phyloP scores from a whole-genome alignment of 176 grass and related monocot genomes.

The Oryza glaberrima region DNA sequence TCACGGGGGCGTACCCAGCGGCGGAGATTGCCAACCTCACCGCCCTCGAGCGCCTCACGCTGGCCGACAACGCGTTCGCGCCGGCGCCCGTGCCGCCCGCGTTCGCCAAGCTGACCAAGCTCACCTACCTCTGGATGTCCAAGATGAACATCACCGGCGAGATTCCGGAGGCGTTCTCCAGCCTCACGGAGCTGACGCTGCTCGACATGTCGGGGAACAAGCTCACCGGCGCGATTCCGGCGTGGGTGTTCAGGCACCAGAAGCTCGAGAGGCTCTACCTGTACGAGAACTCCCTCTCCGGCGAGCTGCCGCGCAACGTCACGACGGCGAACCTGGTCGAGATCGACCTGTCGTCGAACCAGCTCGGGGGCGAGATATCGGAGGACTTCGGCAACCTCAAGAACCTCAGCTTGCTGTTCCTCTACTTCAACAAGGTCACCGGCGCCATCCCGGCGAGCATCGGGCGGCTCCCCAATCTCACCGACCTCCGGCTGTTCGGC shows the following conservation, averaged over 20 bases:
- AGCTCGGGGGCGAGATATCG: constrained; percentile 63
- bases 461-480: constrained; percentile 46
- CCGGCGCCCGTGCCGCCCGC: constrained; percentile 35
- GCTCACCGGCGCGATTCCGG: constrained; percentile 57
- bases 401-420: constrained; percentile 39
- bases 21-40: constrained; percentile 40
- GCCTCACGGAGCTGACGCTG: constrained; percentile 33
- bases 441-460: constrained; percentile 67
- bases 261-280: constrained; percentile 43
- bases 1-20: constrained; percentile 60
- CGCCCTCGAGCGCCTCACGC: constrained; percentile 39
- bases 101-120: constrained; percentile 46
- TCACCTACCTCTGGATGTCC: constrained; percentile 54
- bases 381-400: constrained; percentile 45
- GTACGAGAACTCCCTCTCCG: constrained; percentile 41
- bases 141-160: constrained; percentile 44
- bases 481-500: constrained; percentile 44
- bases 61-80: constrained; percentile 51
- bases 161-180: constrained; percentile 47
- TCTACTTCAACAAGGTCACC: constrained; percentile 58
- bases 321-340: constrained; percentile 27
- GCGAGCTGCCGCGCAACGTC: constrained; percentile 39
- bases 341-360: constrained; percentile 59
- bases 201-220: constrained; percentile 33
- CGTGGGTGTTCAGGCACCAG: constrained; percentile 43